Base-by-base conservation (phyloP, 1,139 yeast species). In the Yamadazyma triangularis region DNA sequence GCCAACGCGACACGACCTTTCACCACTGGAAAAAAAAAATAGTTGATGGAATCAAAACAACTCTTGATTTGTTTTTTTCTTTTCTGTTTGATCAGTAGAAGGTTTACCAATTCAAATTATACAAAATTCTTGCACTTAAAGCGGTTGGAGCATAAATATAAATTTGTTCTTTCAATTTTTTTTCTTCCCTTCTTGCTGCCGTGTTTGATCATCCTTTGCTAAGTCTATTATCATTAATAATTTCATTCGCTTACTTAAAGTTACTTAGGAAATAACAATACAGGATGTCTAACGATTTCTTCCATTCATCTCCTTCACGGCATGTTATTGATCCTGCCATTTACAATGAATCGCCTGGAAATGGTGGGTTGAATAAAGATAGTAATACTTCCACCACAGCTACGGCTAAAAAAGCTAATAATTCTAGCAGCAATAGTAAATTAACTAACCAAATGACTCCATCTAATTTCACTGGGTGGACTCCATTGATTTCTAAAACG, bases 401-500 rank as follows among this genome's bases (percentile, higher is more conserved):
- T 9, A 24, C 11, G 6, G 13, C 12, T 10, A 13, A 23, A 7
- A 23, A 8, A 11, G n/a, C 11, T 12, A 6, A 9, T 8, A 19
- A 11, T 19, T 19, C 10, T 20, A 18, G 20, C 14, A n/a, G n/a
- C n/a, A n/a, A n/a, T n/a, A 29, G 13, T 16, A 35, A 30, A 21
- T 23, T 28, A 25, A 18, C 20, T 18, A 18, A 18, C 25, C 33
- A 34, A 42, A 29, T 28, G 33, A 58, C 64, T 4, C 60, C 64
- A 1, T 56, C 57, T 4, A 50, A 48, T 30, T 42, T 60, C 31
- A 48, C 65, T 2, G 70, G 71, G 1, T 67, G 73, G 73, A 66
- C 73, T 4, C 73, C 73, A 4, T 47, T 66, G 11, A 56, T 66
- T 4, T 56, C 66, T 8, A 64, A 64, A 31, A 64, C 71, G 2